These are phyloP conservation scores for Leucocoprinus sp. DNA, from an alignment of 768 basidiomycete genomes.

Conservation along the genomic window DNA sequence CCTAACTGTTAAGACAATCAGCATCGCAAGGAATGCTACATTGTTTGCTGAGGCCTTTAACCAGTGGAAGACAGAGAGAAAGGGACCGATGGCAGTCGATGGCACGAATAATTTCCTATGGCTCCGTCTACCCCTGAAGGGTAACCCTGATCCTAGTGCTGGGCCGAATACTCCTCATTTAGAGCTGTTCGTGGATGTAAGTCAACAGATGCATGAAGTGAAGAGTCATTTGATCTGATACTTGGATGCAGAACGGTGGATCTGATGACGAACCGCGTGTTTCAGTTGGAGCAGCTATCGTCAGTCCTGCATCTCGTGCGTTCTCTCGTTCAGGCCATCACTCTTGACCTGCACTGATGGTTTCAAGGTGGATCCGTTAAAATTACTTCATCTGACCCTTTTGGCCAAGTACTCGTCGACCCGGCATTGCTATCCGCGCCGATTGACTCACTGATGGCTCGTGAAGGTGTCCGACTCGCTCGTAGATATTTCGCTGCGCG, in stretches of 20 bases:
- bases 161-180: constrained; percentile 18
- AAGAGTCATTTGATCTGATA: not conserved
- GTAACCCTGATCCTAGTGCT: constrained; percentile 16
- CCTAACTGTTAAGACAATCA: not conserved
- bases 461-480: constrained; percentile 6
- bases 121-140: constrained; percentile 14
- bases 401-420: constrained; percentile 11
- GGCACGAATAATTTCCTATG: constrained; percentile 16
- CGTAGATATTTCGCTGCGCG: constrained; percentile 6
- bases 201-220: not conserved
- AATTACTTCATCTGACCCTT: constrained; percentile 12
- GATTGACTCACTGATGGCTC: constrained; percentile 17
- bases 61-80: constrained; percentile 12
- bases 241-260: constrained; percentile 2
- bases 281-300: not conserved
- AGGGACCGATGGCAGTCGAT: constrained; percentile 12
- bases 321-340: not conserved
- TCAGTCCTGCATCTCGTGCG: constrained; percentile 13
- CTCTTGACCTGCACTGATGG: not conserved
- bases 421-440: constrained; percentile 3
- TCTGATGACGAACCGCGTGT: not conserved
- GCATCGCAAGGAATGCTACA: constrained; percentile 4
- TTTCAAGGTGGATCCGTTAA: constrained; percentile 8
- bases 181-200: constrained; percentile 12
- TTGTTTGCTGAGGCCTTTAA: constrained; percentile 9